A percentile compares a stretch with the other conserved stretches of the same genome.
phyloP scores from a whole-genome alignment of 306 rosid species.

The Canavalia ensiformis region DNA sequence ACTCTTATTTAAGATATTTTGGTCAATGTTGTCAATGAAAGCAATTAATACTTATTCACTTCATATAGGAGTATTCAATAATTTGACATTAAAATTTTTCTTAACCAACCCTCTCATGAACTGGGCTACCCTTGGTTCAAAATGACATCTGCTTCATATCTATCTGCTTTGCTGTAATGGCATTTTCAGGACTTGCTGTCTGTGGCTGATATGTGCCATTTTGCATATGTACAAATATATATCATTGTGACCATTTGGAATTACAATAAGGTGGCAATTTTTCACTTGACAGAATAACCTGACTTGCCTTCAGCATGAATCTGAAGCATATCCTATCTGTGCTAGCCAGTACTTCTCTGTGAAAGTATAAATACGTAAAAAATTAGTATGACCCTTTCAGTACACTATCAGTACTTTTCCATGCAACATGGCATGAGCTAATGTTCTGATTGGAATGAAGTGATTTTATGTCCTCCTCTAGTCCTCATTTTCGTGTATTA shows the following conservation, averaged over 20 bases:
- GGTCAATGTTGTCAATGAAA: not conserved
- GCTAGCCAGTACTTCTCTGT: not conserved
- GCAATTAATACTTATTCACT: not conserved
- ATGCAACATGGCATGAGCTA: not conserved
- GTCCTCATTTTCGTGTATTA: not conserved
- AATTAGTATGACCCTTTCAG: not conserved
- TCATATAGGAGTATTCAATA: not conserved
- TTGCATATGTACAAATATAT: not conserved
- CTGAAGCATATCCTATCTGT: not conserved
- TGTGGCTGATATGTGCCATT: not conserved
- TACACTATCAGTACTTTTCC: not conserved
- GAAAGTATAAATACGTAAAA: not conserved
- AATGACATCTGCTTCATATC: not conserved
- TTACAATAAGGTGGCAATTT: not conserved
- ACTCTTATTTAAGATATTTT: not conserved
- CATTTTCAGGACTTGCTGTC: not conserved
- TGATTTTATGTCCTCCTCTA: conserved; percentile 1
- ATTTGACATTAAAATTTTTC: not conserved
- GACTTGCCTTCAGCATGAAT: not conserved
- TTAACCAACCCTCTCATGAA: not conserved
- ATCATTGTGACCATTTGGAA: not conserved
- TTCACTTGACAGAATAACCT: not conserved
- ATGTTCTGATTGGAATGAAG: not conserved
- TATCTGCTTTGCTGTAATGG: not conserved
- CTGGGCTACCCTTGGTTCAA: not conserved